Evolutionary conservation across 345 rosid genomes (phyloP).

Genomic region (Citrus glauca): DNA sequence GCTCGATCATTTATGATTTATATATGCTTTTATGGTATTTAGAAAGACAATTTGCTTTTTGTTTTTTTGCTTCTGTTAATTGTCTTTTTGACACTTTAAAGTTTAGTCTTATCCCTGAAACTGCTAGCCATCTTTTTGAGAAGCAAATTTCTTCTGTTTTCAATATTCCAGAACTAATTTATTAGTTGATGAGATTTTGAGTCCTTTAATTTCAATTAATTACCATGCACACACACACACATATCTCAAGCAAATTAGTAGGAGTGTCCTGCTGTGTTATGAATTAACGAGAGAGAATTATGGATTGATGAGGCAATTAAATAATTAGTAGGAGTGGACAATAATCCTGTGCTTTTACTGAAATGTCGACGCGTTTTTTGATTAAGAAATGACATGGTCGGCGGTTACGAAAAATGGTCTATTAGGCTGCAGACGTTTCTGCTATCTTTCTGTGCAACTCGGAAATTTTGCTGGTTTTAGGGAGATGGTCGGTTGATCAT

Average conservation of each 20-base stretch:
- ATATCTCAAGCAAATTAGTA: too few relatives aligned
- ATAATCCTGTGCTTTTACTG: conserved; percentile 27
- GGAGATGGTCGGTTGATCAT: conserved; percentile 57
- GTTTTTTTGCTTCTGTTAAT: conserved; percentile 6
- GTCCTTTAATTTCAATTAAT: background rate
- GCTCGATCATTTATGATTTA: too few relatives aligned
- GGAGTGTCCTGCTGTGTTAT: too few relatives aligned
- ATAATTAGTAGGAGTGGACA: background rate
- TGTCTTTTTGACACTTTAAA: background rate
- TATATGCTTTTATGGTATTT: background rate
- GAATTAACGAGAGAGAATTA: background rate
- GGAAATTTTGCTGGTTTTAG: conserved; percentile 47
- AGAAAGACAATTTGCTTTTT: conserved; percentile 3
- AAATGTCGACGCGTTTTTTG: conserved; percentile 37
- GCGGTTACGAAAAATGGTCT: conserved; percentile 31
- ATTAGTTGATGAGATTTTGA: background rate
- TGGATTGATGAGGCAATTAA: background rate
- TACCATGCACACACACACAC: too few relatives aligned
- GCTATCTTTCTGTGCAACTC: conserved; percentile 17
- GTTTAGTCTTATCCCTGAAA: background rate
- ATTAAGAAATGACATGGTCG: conserved; percentile 22
- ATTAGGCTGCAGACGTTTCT: conserved; percentile 2
- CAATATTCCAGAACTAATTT: background rate
- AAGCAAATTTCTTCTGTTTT: background rate
- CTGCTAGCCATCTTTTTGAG: background rate